A percentile compares a stretch with the other conserved stretches of the same genome.
These are phyloP conservation scores for Stemphylium beticola DNA, from an alignment of 2,329 filamentous ascomycete genomes.

Conservation along the genomic window DNA sequence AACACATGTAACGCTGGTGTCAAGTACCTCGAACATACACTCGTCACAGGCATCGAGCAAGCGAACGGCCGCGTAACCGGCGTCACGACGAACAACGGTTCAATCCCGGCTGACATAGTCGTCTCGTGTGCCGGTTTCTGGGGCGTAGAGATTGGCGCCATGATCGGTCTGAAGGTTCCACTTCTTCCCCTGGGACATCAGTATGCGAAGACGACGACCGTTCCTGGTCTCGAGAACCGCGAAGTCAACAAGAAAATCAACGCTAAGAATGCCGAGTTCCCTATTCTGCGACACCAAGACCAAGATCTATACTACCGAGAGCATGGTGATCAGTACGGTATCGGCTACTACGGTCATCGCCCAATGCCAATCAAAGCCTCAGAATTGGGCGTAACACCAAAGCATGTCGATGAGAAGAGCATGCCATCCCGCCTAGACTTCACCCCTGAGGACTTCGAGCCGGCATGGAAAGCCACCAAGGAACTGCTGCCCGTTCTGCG, in stretches of 20 bases:
- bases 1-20: conserved; percentile 65
- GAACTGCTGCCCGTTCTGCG: conserved; percentile 61
- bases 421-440: conserved; percentile 70
- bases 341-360: conserved; percentile 68
- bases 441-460: conserved; percentile 65
- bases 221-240: conserved; percentile 54
- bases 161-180: conserved; percentile 65
- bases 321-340: conserved; percentile 67
- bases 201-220: conserved; percentile 66
- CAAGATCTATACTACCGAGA: conserved; percentile 70
- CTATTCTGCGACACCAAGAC: conserved; percentile 68
- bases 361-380: conserved; percentile 66
- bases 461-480: conserved; percentile 64
- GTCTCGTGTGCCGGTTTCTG: conserved; percentile 70
- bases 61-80: conserved; percentile 60
- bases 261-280: conserved; percentile 58
- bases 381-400: conserved; percentile 60
- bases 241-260: conserved; percentile 52
- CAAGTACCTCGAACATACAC: conserved; percentile 61
- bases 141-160: conserved; percentile 69
- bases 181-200: conserved; percentile 68
- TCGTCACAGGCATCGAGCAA: conserved; percentile 64
- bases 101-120: conserved; percentile 64
- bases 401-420: conserved; percentile 62
- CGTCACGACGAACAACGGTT: conserved; percentile 58